These are phyloP conservation scores for Phytophthora constricta DNA, from an alignment of 352 stramenopile genomes.

Conservation along the genomic window DNA sequence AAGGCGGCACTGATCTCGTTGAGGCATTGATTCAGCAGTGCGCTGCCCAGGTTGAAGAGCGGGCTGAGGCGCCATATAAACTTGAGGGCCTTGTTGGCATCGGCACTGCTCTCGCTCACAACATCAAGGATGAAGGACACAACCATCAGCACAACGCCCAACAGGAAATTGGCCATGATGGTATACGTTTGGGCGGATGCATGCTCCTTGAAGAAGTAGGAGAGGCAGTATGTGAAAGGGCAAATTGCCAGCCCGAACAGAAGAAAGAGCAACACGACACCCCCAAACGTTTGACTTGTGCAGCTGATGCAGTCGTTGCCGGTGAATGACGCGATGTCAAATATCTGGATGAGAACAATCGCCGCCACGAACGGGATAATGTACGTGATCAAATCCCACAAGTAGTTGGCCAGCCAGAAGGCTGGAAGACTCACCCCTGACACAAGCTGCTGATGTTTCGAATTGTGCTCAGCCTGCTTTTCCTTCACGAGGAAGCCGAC, in stretches of 20 bases:
- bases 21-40: conserved; percentile 42
- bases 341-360: conserved; percentile 59
- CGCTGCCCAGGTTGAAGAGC: conserved; percentile 52
- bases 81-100: conserved; percentile 62
- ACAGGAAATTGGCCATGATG: conserved; percentile 69
- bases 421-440: conserved; percentile 91
- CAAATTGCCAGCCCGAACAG: conserved; percentile 64
- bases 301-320: conserved; percentile 59
- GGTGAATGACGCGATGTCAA: conserved; percentile 54
- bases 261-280: conserved; percentile 61
- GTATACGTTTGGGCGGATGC: conserved; percentile 67
- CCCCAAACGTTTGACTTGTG: conserved; percentile 45
- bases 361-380: conserved; percentile 60
- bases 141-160: conserved; percentile 64
- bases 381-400: conserved; percentile 93
- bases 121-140: conserved; percentile 62
- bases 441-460: conserved; percentile 96
- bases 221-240: conserved; percentile 67
- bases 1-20: conserved; percentile 39
- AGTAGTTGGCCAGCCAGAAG: conserved; percentile 96
- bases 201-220: conserved; percentile 67
- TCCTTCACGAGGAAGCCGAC: conserved; percentile 96
- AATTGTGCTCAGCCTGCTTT: conserved; percentile 86
- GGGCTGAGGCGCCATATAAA: conserved; percentile 81
- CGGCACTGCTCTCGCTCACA: conserved; percentile 43